Evolutionary conservation across 148 eudicot genomes (phyloP).

Genomic region (Arctostaphylos glauca): DNA sequence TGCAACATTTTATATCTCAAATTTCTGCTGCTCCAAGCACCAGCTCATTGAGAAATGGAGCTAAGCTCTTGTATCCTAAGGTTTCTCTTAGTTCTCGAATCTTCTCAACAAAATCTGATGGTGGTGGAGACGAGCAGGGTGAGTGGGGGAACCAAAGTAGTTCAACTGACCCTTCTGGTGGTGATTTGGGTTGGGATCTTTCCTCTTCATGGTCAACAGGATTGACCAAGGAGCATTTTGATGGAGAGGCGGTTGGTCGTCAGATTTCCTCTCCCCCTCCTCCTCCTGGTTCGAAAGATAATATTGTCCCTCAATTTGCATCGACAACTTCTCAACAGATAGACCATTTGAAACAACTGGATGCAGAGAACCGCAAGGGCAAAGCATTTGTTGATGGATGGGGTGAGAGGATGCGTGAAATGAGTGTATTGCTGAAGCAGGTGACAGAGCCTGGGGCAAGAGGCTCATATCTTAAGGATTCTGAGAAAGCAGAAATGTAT

Average conservation of each 20-base stretch:
- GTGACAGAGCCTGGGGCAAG: constrained; percentile 87
- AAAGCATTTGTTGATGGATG: constrained; percentile 35
- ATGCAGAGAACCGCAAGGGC: constrained; percentile 21
- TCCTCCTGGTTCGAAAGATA: neutral
- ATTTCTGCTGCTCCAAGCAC: constrained; percentile 9
- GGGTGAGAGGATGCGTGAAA: constrained; percentile 47
- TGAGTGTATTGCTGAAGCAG: constrained; percentile 56
- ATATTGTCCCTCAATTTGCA: constrained; percentile 7
- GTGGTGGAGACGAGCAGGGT: constrained; percentile 26
- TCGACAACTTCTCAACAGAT: constrained; percentile 25
- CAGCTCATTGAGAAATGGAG: constrained; percentile 15
- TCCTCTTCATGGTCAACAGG: constrained; percentile 78
- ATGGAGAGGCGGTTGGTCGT: constrained; percentile 74
- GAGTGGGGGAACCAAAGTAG: constrained; percentile 18
- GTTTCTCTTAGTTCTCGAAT: constrained; percentile 27
- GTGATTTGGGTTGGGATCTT: constrained; percentile 46
- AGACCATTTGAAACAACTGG: constrained; percentile 12
- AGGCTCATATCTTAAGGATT: constrained; percentile 79
- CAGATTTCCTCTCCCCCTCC: constrained; percentile 22
- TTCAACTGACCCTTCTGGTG: constrained; percentile 17
- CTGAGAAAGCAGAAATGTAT: constrained; percentile 91
- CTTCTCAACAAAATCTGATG: constrained; percentile 33
- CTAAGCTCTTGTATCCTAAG: constrained; percentile 19
- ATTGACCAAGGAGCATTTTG: constrained; percentile 72
- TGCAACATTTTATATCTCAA: constrained; percentile 21